Evolutionary conservation across 2,329 filamentous ascomycete genomes (phyloP), one percentile per base, ranked within the genome.

Genomic region (Periconia sp.): DNA sequence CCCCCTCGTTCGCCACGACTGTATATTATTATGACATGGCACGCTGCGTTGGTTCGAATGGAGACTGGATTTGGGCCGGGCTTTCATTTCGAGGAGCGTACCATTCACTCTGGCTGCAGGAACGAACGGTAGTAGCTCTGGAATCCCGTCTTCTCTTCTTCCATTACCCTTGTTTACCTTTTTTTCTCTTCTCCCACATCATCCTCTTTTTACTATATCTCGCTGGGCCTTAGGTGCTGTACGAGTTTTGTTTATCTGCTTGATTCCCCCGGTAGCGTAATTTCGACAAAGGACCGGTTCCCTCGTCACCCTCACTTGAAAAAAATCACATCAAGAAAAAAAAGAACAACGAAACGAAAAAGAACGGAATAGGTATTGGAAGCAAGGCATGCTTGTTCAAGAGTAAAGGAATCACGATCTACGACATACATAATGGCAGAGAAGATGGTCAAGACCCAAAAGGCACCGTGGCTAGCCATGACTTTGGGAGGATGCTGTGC

Each of bases 401-500:
- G 33, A 13, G 11, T 37, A 37, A 37, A 37, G 33, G 33, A 37
- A 31, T 45, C 27, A 45, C 14, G 14, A n/a, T n/a, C 6, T 45
- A 31, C 43, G 30, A 31, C 6, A 31, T 6, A 23, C 27, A 45
- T 23, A 31, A 11, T 31, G 30, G 43, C 15, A 30, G 43, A 11
- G 17, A 45, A 45, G 23, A 44, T 44, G 42, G 42, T 23, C 13
- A 44, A 44, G 42, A 30, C 18, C 9, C 57, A 59, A 42, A 56
- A 59, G 50, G 58, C 56, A 53, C 52, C 65, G 55, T 74, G 71
- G 71, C 62, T 70, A 66, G 70, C 64, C 60, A 71, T 72, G 49
- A 60, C 62, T n/a, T 64, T 71, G 53, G 68, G 69, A 61, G 68
- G 70, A 61, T 74, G 71, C 68, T 73, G 71, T 68, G 70, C 68